Evolutionary conservation across 768 basidiomycete genomes (phyloP).

Genomic region (Leucocoprinus leucothites): DNA sequence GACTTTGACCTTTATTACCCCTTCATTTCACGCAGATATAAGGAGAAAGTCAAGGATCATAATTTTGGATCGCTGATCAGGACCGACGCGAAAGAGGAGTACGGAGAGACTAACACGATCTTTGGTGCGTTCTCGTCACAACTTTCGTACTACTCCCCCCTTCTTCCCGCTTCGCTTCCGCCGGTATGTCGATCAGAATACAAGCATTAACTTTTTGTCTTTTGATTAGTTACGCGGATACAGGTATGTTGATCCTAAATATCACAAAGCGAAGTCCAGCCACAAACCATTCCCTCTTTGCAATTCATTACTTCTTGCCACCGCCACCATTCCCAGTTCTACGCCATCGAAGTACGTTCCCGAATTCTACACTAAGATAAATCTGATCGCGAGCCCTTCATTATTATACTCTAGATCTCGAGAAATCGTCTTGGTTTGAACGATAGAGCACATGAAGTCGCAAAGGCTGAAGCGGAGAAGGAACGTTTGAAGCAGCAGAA

Average conservation of each 20-base stretch:
- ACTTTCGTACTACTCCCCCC: background rate
- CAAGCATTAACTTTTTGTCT: background rate
- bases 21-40: conserved; percentile 52
- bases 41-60: conserved; percentile 87
- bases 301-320: background rate
- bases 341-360: conserved; percentile 75
- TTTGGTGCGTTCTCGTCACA: conserved; percentile 58
- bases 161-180: background rate
- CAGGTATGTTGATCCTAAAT: conserved; percentile 42
- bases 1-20: background rate
- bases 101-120: conserved; percentile 89
- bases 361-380: background rate
- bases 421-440: conserved; percentile 91
- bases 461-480: conserved; percentile 68
- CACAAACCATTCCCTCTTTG: conserved; percentile 2
- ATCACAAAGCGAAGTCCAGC: no score
- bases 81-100: conserved; percentile 74
- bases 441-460: conserved; percentile 78
- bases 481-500: conserved; percentile 58
- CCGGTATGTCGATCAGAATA: background rate
- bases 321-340: conserved; percentile 57
- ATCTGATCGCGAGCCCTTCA: background rate
- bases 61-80: conserved; percentile 97
- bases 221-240: conserved; percentile 58
- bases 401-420: conserved; percentile 57